phyloP scores from a whole-genome alignment of 768 basidiomycete genomes.

The Termitomyces sp. region DNA sequence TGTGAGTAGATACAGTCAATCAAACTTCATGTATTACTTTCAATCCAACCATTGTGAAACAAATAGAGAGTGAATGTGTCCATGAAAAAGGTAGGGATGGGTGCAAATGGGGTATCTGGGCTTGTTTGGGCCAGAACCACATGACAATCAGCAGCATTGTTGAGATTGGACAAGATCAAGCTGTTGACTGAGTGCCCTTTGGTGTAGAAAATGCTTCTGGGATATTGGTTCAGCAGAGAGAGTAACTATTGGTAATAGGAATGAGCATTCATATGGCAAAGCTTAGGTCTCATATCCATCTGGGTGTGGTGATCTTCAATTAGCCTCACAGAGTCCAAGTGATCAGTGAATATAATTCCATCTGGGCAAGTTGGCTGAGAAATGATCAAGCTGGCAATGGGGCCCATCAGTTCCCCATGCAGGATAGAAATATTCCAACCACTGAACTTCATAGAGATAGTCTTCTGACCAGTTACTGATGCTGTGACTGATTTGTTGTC shows the following conservation, averaged over 20 bases:
- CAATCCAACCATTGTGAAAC: not conserved
- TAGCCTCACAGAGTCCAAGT: not conserved
- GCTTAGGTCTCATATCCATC: not conserved
- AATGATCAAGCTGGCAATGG: not conserved
- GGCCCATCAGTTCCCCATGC: not conserved
- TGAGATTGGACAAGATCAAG: not conserved
- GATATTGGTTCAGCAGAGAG: not conserved
- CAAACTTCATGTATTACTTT: not conserved
- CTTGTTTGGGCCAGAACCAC: not conserved
- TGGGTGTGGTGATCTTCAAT: not conserved
- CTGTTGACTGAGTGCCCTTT: not conserved
- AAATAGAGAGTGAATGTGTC: not conserved
- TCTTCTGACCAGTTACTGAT: too few relatives aligned
- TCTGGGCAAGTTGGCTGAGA: not conserved
- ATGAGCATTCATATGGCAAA: not conserved
- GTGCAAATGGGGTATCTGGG: not conserved
- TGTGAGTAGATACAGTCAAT: not conserved
- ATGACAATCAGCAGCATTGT: not conserved
- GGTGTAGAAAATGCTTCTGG: not conserved
- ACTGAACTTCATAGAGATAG: not conserved
- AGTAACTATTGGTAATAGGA: not conserved
- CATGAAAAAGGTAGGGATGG: not conserved
- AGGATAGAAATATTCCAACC: not conserved
- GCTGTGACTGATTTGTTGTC: too few relatives aligned
- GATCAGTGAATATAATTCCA: not conserved